phyloP scores from a whole-genome alignment of 129 eudicot genomes.

The Ambrosia artemisiifolia region DNA sequence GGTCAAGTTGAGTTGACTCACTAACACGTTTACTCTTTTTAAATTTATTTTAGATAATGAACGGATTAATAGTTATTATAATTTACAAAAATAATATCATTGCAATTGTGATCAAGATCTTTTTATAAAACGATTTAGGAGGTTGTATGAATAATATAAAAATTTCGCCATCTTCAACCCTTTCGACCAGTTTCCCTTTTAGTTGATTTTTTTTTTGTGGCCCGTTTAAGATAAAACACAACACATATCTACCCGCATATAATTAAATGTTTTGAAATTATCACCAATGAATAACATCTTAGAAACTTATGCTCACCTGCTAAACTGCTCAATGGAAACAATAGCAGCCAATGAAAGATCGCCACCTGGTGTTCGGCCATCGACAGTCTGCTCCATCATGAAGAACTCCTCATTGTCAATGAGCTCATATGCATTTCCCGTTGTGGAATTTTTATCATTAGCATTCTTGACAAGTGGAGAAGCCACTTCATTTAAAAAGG shows the following conservation, averaged over 20 bases:
- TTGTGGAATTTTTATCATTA: slow-evolving; percentile 38
- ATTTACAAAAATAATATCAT: not conserved
- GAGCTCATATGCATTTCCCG: slow-evolving; percentile 36
- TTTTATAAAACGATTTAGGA: not conserved
- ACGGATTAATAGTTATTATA: not conserved
- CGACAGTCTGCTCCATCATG: slow-evolving; percentile 76
- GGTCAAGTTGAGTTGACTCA: not conserved
- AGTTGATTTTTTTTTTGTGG: not conserved
- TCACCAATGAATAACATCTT: not conserved
- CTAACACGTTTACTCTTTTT: not conserved
- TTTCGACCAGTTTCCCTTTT: not conserved
- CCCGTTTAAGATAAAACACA: not conserved
- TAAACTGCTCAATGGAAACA: slow-evolving; percentile 89
- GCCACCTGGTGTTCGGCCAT: slow-evolving; percentile 59
- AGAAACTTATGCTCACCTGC: slow-evolving; percentile 57
- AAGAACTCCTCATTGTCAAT: slow-evolving; percentile 67
- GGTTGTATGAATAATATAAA: not conserved
- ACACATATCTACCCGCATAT: not conserved
- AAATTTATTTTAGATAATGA: not conserved
- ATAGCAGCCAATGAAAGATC: slow-evolving; percentile 83
- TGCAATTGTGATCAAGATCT: not conserved
- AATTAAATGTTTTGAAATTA: not conserved
- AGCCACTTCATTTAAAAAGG: slow-evolving; percentile 73
- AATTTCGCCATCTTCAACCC: not conserved
- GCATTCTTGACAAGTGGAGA: slow-evolving; percentile 67